Evolutionary conservation across 805 yeast species (phyloP), one percentile per base, ranked within the genome.

Genomic region (Danielozyma ontarioensis): DNA sequence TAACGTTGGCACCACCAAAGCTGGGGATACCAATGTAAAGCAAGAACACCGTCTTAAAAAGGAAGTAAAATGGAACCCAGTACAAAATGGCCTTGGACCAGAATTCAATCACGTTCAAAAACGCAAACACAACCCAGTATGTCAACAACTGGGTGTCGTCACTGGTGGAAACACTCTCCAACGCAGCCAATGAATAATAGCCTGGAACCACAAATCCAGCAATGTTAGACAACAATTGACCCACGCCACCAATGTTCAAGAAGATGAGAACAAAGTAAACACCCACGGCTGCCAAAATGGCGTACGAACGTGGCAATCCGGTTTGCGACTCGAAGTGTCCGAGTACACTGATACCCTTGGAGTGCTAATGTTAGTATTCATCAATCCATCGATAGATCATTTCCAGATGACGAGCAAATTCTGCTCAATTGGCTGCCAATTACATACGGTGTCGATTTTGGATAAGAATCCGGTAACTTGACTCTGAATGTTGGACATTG

Each of bases 111-210:
- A 93, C 89, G 59, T 80, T 86, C 68, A 93, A 76, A 50, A 80
- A 79, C 12, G 96, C 95, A 57, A 85, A 93, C n/a, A 93, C 95
- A 37, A 93, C 96, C 98, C 98, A 93, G 72, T 93, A 93, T 11
- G 97, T 85, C 54, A 93, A 75, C 57, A 85, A 76, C 58, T 83
- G 81, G 29, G 93, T 79, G 62, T 93, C 99, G 59, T 90, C 97
- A 27, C 66, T 62, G 27, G 78, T 63, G 13, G 74, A 53, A 7
- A 76, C 44, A 15, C 96, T 83, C 59, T 79, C 83, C 45, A 93
- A 70, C 15, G 98, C 97, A 42, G 76, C 57, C 41, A 93, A 69
- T 6, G 97, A 90, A 55, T 73, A 78, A 68, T 89, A 90, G 34
- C 93, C 90, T 29, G 99, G 98, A 41, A 88, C 58, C 26, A 76